Evolutionary conservation across 805 yeast genomes (phyloP).

Genomic region (Candida alai): DNA sequence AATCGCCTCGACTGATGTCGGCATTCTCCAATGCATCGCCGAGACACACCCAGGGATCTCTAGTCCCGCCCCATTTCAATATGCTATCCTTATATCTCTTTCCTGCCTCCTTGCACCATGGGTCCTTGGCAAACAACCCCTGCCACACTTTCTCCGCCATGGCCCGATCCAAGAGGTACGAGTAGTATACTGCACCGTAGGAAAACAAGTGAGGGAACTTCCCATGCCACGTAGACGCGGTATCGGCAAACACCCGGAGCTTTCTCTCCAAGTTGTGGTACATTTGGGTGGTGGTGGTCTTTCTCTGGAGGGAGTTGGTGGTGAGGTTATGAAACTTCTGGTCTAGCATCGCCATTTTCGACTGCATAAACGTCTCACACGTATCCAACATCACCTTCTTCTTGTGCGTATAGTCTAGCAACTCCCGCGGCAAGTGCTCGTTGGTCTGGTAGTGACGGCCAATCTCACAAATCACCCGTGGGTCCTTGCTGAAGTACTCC

Average conservation of each 20-base stretch:
- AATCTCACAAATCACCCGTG: slow-evolving; percentile 66
- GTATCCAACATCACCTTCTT: slow-evolving; percentile 53
- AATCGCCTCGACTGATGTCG: slow-evolving; percentile 61
- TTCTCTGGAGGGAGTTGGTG: background rate
- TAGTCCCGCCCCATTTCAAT: slow-evolving; percentile 90
- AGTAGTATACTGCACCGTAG: slow-evolving; percentile 91
- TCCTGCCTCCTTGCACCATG: slow-evolving; percentile 72
- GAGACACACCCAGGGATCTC: slow-evolving; percentile 83
- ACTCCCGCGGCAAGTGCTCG: slow-evolving; percentile 48
- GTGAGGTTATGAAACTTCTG: slow-evolving; percentile 64
- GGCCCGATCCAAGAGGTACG: slow-evolving; percentile 87
- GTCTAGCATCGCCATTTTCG: slow-evolving; percentile 86
- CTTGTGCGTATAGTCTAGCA: slow-evolving; percentile 49
- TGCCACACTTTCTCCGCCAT: slow-evolving; percentile 85
- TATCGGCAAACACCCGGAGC: slow-evolving; percentile 61
- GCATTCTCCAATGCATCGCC: slow-evolving; percentile 72
- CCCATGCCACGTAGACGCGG: slow-evolving; percentile 83
- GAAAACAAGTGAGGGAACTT: slow-evolving; percentile 90
- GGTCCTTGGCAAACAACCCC: slow-evolving; percentile 64
- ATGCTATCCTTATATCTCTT: slow-evolving; percentile 66
- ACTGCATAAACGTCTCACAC: slow-evolving; percentile 81
- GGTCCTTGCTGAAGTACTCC: slow-evolving; percentile 88
- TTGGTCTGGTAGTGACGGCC: slow-evolving; percentile 72
- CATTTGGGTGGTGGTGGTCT: slow-evolving; percentile 40
- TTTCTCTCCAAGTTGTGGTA: slow-evolving; percentile 65